Evolutionary conservation across 2,329 filamentous ascomycete genomes (phyloP).

Genomic region (Lachnellula occidentalis): DNA sequence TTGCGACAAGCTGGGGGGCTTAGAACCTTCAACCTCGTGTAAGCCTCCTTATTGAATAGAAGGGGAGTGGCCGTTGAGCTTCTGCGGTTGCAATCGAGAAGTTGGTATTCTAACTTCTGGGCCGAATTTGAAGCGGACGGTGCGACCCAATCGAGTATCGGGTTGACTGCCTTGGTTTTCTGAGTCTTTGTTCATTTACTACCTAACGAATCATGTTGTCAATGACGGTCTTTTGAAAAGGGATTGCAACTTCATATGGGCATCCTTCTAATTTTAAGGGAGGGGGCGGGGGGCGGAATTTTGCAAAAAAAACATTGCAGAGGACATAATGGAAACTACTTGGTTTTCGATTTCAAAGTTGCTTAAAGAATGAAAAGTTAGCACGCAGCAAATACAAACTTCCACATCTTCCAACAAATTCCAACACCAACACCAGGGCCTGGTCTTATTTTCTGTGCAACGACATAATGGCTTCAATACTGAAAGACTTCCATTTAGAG

Average conservation of each 20-base stretch:
- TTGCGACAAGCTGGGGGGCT: slow-evolving; percentile 9
- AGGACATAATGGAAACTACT: not conserved
- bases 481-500: no score
- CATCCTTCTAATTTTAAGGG: slow-evolving; percentile 4
- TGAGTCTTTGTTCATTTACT: not conserved
- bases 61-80: not conserved
- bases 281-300: not conserved
- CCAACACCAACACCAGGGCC: not conserved
- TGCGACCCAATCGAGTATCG: slow-evolving; percentile 5
- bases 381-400: slow-evolving; percentile 2
- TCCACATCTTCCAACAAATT: not conserved
- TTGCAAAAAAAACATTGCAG: not conserved
- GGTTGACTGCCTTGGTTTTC: not conserved
- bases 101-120: not conserved
- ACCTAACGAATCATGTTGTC: slow-evolving; percentile 11
- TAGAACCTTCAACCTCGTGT: slow-evolving; percentile 4
- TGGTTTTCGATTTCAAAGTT: slow-evolving; percentile 1
- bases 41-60: not conserved
- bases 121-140: not conserved
- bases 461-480: no score
- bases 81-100: not conserved
- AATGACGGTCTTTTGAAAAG: slow-evolving; percentile 4
- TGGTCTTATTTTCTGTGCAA: no score
- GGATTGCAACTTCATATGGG: not conserved
- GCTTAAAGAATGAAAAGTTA: slow-evolving; percentile 3